Conservation (phyloP, 177 flowering plant genomes). For the Tripterygium wilfordii region DNA sequence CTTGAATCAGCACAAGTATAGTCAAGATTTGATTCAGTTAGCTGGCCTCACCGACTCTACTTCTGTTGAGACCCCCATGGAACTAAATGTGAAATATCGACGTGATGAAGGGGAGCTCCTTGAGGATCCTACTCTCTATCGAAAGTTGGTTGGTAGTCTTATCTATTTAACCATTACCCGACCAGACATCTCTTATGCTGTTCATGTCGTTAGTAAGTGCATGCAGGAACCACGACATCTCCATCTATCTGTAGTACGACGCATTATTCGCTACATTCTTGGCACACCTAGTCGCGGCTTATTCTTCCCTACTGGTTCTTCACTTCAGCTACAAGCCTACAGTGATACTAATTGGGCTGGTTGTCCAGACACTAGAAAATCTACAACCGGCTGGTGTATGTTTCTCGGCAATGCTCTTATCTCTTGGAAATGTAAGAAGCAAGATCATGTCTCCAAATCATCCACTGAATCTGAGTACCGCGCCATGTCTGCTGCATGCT, state of each 20-base stretch:
- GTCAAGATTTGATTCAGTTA: slow-evolving; percentile 2
- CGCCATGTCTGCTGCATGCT: too few relatives aligned
- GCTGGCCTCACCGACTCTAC: not conserved
- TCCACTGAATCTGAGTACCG: too few relatives aligned
- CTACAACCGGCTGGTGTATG: too few relatives aligned
- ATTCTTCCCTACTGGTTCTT: slow-evolving; percentile 1
- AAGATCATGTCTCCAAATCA: too few relatives aligned
- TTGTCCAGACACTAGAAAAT: too few relatives aligned
- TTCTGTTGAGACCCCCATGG: slow-evolving; percentile 8
- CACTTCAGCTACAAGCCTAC: slow-evolving; percentile 3
- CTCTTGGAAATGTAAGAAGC: too few relatives aligned
- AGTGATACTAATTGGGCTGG: too few relatives aligned
- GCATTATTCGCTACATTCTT: slow-evolving; percentile 2
- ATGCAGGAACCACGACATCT: too few relatives aligned
- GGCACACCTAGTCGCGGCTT: slow-evolving; percentile 1
- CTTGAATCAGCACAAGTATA: slow-evolving; percentile 4
- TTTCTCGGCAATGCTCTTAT: too few relatives aligned
- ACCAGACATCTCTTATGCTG: too few relatives aligned
- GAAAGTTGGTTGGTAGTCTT: slow-evolving; percentile 7
- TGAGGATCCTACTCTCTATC: not conserved
- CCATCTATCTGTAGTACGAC: too few relatives aligned
- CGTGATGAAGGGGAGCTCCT: slow-evolving; percentile 4
- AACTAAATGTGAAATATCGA: slow-evolving; percentile 6
- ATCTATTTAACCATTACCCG: slow-evolving; percentile 6
- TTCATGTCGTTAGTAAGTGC: too few relatives aligned